Base-by-base conservation (phyloP, 139 green algal genomes). In the Chlamydomonas sphaeroides region DNA sequence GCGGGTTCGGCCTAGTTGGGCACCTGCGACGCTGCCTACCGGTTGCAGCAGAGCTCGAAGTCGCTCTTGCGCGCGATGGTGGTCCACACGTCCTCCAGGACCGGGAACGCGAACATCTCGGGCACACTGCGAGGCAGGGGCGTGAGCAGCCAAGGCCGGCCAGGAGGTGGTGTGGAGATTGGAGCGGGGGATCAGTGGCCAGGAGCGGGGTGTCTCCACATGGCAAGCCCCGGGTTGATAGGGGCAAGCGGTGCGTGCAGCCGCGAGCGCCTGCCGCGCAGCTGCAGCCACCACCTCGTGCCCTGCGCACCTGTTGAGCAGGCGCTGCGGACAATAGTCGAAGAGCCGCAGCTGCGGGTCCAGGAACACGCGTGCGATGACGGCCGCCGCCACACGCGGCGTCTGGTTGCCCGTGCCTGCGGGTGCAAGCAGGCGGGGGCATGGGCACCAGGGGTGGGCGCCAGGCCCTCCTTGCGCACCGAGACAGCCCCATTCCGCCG, bases 81-180 rank as follows among this genome's bases (percentile, higher is more conserved):
- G 42, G 18, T 68, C 67, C 89, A 94, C 0, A 92, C 41, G 0
- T 87, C 42, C 48, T 87, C 85, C 51, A 95, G 75, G 36, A 88
- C 81, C 18, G 92, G 90, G 87, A 96, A 96, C 1, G 92, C 92
- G 84, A 95, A 95, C 92, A 96, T 94, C 42, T 89, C 83, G 65
- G 88, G 84, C 65, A 76, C 68, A 30, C 68, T 80, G 80, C 45
- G 63, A 57, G 62, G 30, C 6, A 45, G 11, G 17, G 10, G 33
- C 7, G 20, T 10, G 51, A 4, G 21, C 56, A 61, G 51, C 6
- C 57, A 65, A 36, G 51, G 17, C 10, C 18, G 53, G 53, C 18
- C 15, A 20, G 14, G 20, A 61, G 20, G 20, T 30, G 53, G 5
- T 61, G 53, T 30, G 23, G 20, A 30, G 26, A 20, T 20, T n/a